These are phyloP conservation scores for Lentinula boryana DNA, from an alignment of 768 basidiomycete species.

Conservation along the genomic window DNA sequence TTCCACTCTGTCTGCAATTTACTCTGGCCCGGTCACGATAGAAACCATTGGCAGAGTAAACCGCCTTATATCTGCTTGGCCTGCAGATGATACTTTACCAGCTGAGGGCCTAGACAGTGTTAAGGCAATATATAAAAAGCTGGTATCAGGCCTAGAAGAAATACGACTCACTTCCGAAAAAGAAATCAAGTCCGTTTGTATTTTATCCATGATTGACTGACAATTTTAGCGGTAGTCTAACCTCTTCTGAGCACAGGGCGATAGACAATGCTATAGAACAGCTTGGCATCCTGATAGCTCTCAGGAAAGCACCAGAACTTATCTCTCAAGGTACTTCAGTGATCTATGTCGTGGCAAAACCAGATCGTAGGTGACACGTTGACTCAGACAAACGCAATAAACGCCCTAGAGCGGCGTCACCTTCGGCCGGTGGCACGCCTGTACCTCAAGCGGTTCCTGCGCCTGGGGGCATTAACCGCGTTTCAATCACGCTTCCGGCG, in stretches of 20 bases:
- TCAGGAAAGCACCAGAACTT: constrained; percentile 66
- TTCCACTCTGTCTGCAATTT: constrained; percentile 46
- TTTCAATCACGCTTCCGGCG: constrained; percentile 53
- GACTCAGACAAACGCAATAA: constrained; percentile 68
- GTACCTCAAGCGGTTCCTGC: constrained; percentile 20
- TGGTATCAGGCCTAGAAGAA: constrained; percentile 56
- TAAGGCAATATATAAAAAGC: constrained; percentile 56
- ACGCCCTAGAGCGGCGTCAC: constrained; percentile 67
- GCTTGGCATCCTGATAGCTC: constrained; percentile 61
- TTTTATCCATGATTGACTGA: background rate
- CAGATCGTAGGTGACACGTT: background rate
- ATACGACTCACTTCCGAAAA: constrained; percentile 52
- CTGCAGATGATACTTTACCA: constrained; percentile 60
- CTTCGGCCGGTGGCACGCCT: constrained; percentile 46
- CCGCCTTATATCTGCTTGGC: constrained; percentile 65
- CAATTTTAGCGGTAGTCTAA: constrained; percentile 1
- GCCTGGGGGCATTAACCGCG: constrained; percentile 29
- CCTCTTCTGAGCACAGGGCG: constrained; percentile 36
- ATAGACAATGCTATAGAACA: constrained; percentile 70
- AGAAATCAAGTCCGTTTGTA: constrained; percentile 2
- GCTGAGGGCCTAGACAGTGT: constrained; percentile 63
- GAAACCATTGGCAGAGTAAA: constrained; percentile 73
- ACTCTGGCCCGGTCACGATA: constrained; percentile 37
- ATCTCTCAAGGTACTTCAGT: constrained; percentile 42
- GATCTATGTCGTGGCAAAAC: background rate